Percentiles rank a stretch among this genome's conserved stretches.
Evolutionary conservation across 257 asterid species (phyloP).

Genomic region (Prunella vulgaris): DNA sequence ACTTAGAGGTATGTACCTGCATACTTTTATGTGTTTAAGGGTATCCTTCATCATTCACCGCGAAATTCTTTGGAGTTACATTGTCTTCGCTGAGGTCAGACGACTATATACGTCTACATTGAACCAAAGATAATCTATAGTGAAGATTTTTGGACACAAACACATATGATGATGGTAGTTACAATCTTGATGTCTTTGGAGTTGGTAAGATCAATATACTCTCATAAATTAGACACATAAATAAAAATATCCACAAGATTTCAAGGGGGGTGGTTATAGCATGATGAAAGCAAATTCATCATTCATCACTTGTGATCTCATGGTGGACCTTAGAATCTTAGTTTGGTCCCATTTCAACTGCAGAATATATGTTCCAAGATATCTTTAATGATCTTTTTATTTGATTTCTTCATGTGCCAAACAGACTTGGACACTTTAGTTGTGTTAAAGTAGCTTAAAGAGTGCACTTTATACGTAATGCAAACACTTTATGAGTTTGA

Average conservation of each 20-base stretch:
- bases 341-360: background rate
- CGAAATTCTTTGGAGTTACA: no score
- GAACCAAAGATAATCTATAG: no score
- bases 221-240: no score
- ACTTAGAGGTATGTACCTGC: conserved; percentile 84
- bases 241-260: no score
- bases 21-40: no score
- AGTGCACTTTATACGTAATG: background rate
- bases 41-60: no score
- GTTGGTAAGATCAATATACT: no score
- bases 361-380: conserved; percentile 15
- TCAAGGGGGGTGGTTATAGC: background rate
- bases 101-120: no score
- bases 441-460: background rate
- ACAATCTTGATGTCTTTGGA: no score
- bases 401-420: background rate
- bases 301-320: conserved; percentile 26
- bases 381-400: background rate
- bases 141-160: no score
- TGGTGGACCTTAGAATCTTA: conserved; percentile 21
- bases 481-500: background rate
- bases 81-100: no score
- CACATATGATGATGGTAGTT: no score
- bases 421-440: background rate
- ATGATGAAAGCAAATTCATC: conserved; percentile 15